Base-by-base conservation (phyloP, 2,329 filamentous ascomycete species). In the Ophiocordyceps camponoti-floridani region DNA sequence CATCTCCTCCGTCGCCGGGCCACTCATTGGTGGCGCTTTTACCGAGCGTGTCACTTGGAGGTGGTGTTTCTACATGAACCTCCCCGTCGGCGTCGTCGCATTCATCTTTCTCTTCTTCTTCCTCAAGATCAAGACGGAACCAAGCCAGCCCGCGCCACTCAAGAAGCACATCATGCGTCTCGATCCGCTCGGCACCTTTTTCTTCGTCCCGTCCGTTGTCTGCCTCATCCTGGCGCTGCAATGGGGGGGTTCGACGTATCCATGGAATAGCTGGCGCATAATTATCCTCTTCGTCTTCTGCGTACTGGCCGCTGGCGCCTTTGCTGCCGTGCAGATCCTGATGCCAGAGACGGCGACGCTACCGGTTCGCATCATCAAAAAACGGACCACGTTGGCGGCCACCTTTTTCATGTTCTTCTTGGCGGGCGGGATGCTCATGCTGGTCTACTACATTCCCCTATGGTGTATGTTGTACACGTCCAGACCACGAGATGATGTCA, bases 201-300 rank as follows among this genome's bases (percentile, higher is more conserved):
- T 73, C 47, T 65, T 75, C 51, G 62, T 74, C 27, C 69, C 72
- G 1, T 64, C 66, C 35, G 63, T 75, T 41, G 55, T 75, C 48
- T 70, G 66, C 50, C 60, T 76, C 12, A 58, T 77, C 9, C 62
- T 78, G 4, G 73, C 71, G 8, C 59, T 77, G 35, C 68, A 77
- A 51, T 77, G 70, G 67, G 74, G 72, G 13, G 74, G 74, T 9
- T 59, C 65, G 37, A 55, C 66, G 23, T 68, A 70, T 45, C 43
- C 72, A 4, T 78, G 73, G 73, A 60, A 54, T 46, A 30, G 61
- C 56, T 56, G 63, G 14, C 60, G 57, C 23, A 62, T 75, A 42
- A 68, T 75, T 31, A 69, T 68, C 1, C 58, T 76, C n/a, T 67
- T 77, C 44, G 60, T 67, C 9, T 66, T 69, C 4, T 65, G 64